Base-by-base conservation (phyloP, 768 basidiomycete species). In the Panaeolus cyanescens region DNA sequence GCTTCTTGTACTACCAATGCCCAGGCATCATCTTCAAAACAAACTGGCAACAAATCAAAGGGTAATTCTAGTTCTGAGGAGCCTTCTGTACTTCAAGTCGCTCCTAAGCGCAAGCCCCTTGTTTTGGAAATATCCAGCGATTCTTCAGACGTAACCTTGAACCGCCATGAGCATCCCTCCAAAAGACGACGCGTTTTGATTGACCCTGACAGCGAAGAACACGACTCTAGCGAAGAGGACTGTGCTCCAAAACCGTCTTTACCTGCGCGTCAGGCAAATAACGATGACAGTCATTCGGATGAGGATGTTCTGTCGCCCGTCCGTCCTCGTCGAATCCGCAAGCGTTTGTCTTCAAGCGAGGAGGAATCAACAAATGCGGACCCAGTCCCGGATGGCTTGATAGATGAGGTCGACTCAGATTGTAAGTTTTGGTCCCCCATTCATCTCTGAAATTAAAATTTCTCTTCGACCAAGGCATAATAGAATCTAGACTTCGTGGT, bases 401-500 rank as follows among this genome's bases (percentile, higher is more conserved):
- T 70, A 8, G 77, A 82, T 30, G 83, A 85, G 65, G 76, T 89
- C 7, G 83, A 89, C 45, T 77, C 83, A 76, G 77, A 85, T 62
- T 79, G 90, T 89, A 66, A 68, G 83, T 72, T 56, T 34, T 19
- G 10, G 32, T 39, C 12, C 19, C 8, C 45, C 17, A 60, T 15
- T n/a, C 19, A 59, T 56, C 22, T 40, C 42, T 25, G 40, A n/a
- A 17, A 32, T 42, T 60, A 12, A 6, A 7, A 34, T 54, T 54
- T 20, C 20, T 56, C 17, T 22, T 17, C 10, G 19, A 37, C 55
- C 19, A 62, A 92, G 89, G 77, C 56, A 89, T 93, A 30, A 74
- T 94, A 37, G 78, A 87, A 25, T 76, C 74, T 6, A 86, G 92
- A 42, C 72, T 93, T 31, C 86, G 92, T 33, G 70, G 74, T 28